Evolutionary conservation across 495 filamentous ascomycete genomes (phyloP).

Genomic region (Astrothelium macrocarpum): DNA sequence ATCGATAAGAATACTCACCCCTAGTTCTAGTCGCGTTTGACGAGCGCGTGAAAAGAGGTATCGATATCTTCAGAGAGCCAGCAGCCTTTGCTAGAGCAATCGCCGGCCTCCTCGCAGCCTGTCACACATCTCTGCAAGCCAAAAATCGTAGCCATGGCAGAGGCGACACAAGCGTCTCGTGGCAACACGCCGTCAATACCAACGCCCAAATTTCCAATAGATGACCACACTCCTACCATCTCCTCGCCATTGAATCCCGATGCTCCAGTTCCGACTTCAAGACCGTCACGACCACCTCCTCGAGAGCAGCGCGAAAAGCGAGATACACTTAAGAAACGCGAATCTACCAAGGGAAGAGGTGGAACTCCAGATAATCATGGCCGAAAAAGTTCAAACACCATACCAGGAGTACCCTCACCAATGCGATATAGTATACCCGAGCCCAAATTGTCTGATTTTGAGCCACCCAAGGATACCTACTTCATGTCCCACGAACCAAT

Average conservation of each 20-base stretch:
- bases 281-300: conserved; percentile 15
- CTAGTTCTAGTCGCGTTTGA: background rate
- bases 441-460: conserved; percentile 29
- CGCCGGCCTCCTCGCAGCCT: no score
- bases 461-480: conserved; percentile 29
- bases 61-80: no score
- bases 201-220: background rate
- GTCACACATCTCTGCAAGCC: no score
- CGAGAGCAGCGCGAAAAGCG: conserved; percentile 36
- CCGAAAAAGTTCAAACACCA: conserved; percentile 22
- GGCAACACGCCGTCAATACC: background rate
- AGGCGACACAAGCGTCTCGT: background rate
- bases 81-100: no score
- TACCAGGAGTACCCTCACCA: conserved; percentile 24
- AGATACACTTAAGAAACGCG: conserved; percentile 37
- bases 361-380: conserved; percentile 22
- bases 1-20: background rate
- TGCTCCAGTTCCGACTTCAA: background rate
- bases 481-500: conserved; percentile 32
- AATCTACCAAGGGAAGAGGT: conserved; percentile 23
- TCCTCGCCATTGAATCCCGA: conserved; percentile 30
- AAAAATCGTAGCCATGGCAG: no score
- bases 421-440: conserved; percentile 32
- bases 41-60: background rate
- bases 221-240: conserved; percentile 27